Percentiles rank a stretch among this genome's conserved stretches.
These are phyloP conservation scores for Kwoniella newhampshirensis DNA, from an alignment of 768 basidiomycete species.

Conservation along the genomic window DNA sequence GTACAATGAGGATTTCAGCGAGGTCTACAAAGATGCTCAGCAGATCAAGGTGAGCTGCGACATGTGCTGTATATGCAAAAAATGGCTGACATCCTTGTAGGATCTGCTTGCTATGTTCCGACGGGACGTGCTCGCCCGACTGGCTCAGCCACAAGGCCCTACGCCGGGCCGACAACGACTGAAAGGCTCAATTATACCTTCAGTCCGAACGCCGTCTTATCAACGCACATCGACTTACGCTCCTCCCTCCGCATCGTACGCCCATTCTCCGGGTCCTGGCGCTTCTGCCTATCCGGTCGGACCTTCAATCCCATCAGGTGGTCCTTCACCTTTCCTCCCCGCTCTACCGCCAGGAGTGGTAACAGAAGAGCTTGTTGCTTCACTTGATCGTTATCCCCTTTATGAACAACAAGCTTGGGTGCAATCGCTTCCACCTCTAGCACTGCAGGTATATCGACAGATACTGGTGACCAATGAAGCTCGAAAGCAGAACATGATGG, in stretches of 20 bases:
- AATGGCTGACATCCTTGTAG: not conserved
- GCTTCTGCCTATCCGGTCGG: conserved; percentile 9
- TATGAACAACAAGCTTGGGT: conserved; percentile 45
- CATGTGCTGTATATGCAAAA: not conserved
- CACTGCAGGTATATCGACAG: conserved; percentile 33
- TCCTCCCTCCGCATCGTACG: conserved; percentile 1
- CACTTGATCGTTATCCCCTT: conserved; percentile 35
- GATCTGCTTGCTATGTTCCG: not conserved
- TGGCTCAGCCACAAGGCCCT: conserved; percentile 14
- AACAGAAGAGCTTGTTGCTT: conserved; percentile 44
- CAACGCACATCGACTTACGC: no score
- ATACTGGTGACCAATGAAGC: conserved; percentile 37
- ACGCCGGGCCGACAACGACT: not conserved
- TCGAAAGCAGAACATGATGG: conserved; percentile 9
- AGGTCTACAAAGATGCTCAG: conserved; percentile 48
- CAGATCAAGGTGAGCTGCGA: conserved; percentile 40
- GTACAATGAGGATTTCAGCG: conserved; percentile 77
- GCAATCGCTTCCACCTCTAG: conserved; percentile 26
- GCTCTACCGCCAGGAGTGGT: conserved; percentile 43
- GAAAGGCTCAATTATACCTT: no score
- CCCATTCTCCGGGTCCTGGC: conserved; percentile 13
- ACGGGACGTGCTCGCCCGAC: conserved; percentile 19
- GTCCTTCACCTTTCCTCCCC: conserved; percentile 24
- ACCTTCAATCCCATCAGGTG: conserved; percentile 12
- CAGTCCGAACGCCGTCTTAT: not conserved